Evolutionary conservation across 1,284 basidiomycete species (phyloP).

Genomic region (Golubevia pallescens): DNA sequence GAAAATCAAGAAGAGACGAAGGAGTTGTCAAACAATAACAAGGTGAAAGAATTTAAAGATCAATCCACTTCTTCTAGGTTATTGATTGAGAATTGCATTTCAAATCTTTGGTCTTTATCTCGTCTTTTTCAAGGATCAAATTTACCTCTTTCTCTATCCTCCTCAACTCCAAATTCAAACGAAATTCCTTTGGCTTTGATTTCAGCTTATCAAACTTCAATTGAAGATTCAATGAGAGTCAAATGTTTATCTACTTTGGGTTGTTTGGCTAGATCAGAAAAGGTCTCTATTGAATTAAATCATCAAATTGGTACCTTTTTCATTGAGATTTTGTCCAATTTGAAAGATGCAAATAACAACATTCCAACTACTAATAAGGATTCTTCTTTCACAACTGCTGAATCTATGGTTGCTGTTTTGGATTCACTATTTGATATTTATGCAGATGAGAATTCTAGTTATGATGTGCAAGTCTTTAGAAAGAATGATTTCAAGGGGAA

Average conservation of each 20-base stretch:
- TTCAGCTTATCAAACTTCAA: constrained; percentile 27
- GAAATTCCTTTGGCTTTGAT: constrained; percentile 31
- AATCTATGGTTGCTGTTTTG: constrained; percentile 40
- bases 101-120: no score
- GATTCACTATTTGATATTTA: constrained; percentile 56
- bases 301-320: constrained; percentile 25
- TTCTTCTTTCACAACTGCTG: constrained; percentile 17
- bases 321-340: constrained; percentile 23
- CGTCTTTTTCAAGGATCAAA: no score
- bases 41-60: no score
- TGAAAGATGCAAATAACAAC: constrained; percentile 10
- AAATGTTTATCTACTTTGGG: constrained; percentile 39
- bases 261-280: constrained; percentile 23
- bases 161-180: no score
- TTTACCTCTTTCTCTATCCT: background rate
- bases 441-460: constrained; percentile 46
- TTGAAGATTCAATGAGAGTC: constrained; percentile 33
- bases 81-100: no score
- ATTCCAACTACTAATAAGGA: constrained; percentile 1
- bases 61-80: no score
- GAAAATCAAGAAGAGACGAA: no score
- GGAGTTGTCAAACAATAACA: no score
- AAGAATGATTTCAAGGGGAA: constrained; percentile 5
- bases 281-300: constrained; percentile 12
- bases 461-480: constrained; percentile 31